Conservation (phyloP, 148 eudicot genomes). For the Gaultheria prostrata region DNA sequence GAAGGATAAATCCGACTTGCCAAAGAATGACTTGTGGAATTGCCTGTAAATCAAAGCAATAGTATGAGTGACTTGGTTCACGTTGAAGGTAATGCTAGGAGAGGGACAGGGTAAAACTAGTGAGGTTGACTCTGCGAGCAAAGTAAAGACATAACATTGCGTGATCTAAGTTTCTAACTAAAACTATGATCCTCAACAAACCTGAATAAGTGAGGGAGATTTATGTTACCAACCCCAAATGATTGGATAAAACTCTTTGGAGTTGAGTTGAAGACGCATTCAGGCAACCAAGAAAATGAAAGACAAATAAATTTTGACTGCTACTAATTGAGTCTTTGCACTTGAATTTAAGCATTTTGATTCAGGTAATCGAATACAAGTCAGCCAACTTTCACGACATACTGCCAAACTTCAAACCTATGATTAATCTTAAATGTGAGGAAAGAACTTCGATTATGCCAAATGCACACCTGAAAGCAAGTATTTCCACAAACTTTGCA, state of each 20-base stretch:
- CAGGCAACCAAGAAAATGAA: not conserved
- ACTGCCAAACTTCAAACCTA: not conserved
- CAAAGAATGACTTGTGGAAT: slow-evolving; percentile 63
- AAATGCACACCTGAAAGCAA: slow-evolving; percentile 58
- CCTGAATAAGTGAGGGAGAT: not conserved
- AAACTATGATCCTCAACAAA: not conserved
- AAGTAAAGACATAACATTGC: not conserved
- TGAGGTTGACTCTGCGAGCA: not conserved
- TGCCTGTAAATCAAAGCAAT: slow-evolving; percentile 47
- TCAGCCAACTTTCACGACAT: not conserved
- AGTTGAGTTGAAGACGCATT: not conserved
- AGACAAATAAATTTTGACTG: not conserved
- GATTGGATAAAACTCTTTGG: not conserved
- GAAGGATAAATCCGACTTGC: slow-evolving; percentile 74
- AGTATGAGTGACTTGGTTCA: not conserved
- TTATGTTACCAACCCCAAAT: too few species aligned
- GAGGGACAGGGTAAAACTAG: not conserved
- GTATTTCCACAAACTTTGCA: slow-evolving; percentile 64
- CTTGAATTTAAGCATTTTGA: not conserved
- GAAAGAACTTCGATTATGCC: not conserved
- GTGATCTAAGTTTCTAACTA: not conserved
- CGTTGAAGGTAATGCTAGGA: not conserved
- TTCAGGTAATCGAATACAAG: not conserved
- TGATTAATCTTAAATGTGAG: not conserved
- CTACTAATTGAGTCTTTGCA: not conserved